Base-by-base conservation (phyloP, 768 basidiomycete species). In the Termitomyces sp. region DNA sequence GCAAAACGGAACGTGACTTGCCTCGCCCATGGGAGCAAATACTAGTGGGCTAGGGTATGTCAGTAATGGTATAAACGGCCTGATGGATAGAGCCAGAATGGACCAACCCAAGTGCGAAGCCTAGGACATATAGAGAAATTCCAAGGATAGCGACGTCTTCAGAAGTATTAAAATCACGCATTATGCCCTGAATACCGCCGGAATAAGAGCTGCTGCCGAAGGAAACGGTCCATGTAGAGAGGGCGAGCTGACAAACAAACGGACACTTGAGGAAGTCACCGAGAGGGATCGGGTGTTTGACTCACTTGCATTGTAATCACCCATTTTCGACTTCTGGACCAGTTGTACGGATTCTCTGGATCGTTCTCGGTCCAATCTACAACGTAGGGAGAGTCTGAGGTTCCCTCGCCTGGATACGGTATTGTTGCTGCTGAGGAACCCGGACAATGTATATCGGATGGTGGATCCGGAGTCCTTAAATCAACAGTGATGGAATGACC, bases 21-120 rank as follows among this genome's bases (percentile, higher is more conserved):
- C 80, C 72, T 85, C 83, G 60, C 82, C 79, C 63, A 84, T 71
- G 11, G 84, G 80, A 18, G 83, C 82, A 67, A 83, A 84, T n/a
- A 84, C 56, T 2, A 80, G 68, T 6, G 80, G 79, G 3, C 80
- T 81, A 38, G n/a, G 24, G 32, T 46, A n/a, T 35, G n/a, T 57
- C 33, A 36, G 40, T 7, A 54, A 24, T 20, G 38, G 50, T n/a
- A 62, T 33, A 54, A 26, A 18, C 4, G 28, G 28, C 50, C 40
- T 41, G 41, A 55, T 47, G 30, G n/a, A 9, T 26, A 35, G n/a
- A 30, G 14, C 55, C 46, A 48, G 33, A 58, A 59, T 18, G 18
- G 28, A 69, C 74, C 38, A 57, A 82, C 79, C 83, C 83, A 24
- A 85, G 61, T 4, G 79, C 83, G 63, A 87, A 84, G 1, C 84